Conservation (phyloP, 2,329 filamentous ascomycete species). For the Hypoxylon sp. region DNA sequence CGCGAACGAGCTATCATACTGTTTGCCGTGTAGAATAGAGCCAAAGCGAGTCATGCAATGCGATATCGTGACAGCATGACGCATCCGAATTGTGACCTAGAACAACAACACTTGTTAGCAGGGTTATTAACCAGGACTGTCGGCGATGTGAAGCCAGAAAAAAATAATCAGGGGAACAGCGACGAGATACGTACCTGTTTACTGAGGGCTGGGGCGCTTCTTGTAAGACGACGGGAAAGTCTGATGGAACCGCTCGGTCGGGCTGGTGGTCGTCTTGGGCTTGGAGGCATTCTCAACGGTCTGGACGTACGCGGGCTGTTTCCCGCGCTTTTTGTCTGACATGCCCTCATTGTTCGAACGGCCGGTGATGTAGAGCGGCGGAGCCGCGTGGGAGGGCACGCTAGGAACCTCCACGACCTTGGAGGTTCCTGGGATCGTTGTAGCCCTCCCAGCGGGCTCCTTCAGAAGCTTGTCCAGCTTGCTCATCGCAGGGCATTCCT, state of each 20-base stretch:
- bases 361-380: slow-evolving; percentile 20
- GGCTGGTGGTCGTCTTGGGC: neutral
- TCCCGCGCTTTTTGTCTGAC: slow-evolving; percentile 5
- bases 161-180: neutral
- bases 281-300: neutral
- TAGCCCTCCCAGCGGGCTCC: slow-evolving; percentile 6
- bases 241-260: slow-evolving; percentile 1
- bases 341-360: neutral
- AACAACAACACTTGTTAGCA: neutral
- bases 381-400: slow-evolving; percentile 14
- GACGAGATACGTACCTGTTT: slow-evolving; percentile 5
- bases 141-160: neutral
- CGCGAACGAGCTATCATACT: neutral
- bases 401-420: slow-evolving; percentile 11
- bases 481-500: slow-evolving; percentile 24
- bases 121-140: neutral
- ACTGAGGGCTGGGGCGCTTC: neutral
- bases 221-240: neutral
- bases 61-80: neutral
- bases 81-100: neutral
- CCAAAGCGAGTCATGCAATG: neutral
- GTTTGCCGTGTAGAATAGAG: neutral
- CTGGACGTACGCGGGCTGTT: neutral
- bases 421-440: slow-evolving; percentile 17
- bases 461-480: slow-evolving; percentile 32